Evolutionary conservation across 1,139 yeast species (phyloP).

Genomic region (Taphrina betulina): DNA sequence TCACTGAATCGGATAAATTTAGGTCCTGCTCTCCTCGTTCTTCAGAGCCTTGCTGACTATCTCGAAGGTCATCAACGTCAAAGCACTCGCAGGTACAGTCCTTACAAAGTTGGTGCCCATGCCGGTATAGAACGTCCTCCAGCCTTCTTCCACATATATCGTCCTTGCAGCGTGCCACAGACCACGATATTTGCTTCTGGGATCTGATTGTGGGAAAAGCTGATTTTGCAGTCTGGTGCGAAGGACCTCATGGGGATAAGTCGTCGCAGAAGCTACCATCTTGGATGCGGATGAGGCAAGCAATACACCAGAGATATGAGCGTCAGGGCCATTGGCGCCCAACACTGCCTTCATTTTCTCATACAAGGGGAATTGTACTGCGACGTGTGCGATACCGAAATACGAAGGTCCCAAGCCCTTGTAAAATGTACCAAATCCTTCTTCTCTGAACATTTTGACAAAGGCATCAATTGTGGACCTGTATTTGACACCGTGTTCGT

Average conservation of each 20-base stretch:
- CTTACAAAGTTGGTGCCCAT: conserved; percentile 79
- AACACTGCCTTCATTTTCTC: conserved; percentile 62
- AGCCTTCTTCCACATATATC: conserved; percentile 69
- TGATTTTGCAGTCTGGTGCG: conserved; percentile 83
- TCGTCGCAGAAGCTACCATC: conserved; percentile 81
- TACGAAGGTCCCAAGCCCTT: conserved; percentile 88
- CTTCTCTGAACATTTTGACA: conserved; percentile 68
- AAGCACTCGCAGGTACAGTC: conserved; percentile 93
- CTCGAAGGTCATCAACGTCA: conserved; percentile 91
- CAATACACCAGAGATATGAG: conserved; percentile 52
- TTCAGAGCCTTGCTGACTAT: conserved; percentile 60
- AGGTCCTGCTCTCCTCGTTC: too few species aligned
- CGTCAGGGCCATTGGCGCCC: conserved; percentile 40
- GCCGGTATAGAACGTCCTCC: conserved; percentile 85
- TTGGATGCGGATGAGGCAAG: conserved; percentile 79
- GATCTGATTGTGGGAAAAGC: conserved; percentile 35
- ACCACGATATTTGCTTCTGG: conserved; percentile 43
- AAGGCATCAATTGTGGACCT: conserved; percentile 83
- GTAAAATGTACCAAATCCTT: conserved; percentile 81
- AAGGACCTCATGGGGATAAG: conserved; percentile 94
- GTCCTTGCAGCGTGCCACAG: conserved; percentile 52
- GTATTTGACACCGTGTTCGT: conserved; percentile 50
- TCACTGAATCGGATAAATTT: too few species aligned
- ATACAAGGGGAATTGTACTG: conserved; percentile 95
- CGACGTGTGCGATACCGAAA: conserved; percentile 88